phyloP scores from a whole-genome alignment of 805 yeast species.

The Yarrowia deformans region DNA sequence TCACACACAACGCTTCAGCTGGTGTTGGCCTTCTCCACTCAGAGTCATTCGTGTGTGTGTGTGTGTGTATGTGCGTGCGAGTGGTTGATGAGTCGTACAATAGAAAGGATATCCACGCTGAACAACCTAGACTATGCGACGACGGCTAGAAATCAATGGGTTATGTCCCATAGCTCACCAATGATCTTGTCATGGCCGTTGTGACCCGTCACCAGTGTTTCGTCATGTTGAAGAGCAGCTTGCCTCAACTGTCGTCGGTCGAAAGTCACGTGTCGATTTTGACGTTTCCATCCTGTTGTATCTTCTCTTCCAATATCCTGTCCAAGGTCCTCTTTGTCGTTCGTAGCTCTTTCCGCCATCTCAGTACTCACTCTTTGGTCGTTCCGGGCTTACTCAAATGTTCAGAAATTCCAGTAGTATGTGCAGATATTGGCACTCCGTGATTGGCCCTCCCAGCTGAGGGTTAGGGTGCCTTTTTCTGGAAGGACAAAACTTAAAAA shows the following conservation, averaged over 20 bases:
- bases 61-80: too few species aligned
- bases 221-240: neutral
- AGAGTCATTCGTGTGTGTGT: too few species aligned
- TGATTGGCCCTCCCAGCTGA: constrained; percentile 34
- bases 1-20: too few species aligned
- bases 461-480: constrained; percentile 13
- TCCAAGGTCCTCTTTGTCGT: neutral
- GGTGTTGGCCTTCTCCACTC: too few species aligned
- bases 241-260: neutral
- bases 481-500: neutral
- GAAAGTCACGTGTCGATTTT: neutral
- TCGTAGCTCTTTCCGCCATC: neutral
- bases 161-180: neutral
- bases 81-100: neutral
- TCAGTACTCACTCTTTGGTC: constrained; percentile 36
- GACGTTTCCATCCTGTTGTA: neutral
- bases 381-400: constrained; percentile 35
- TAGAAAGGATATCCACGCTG: too few species aligned
- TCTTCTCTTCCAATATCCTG: neutral
- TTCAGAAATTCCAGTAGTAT: constrained; percentile 29
- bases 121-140: neutral
- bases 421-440: constrained; percentile 31
- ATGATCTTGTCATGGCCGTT: neutral
- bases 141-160: neutral
- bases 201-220: neutral